phyloP scores from a whole-genome alignment of 2,329 filamentous ascomycete species.

The Trichoderma koningiopsis region DNA sequence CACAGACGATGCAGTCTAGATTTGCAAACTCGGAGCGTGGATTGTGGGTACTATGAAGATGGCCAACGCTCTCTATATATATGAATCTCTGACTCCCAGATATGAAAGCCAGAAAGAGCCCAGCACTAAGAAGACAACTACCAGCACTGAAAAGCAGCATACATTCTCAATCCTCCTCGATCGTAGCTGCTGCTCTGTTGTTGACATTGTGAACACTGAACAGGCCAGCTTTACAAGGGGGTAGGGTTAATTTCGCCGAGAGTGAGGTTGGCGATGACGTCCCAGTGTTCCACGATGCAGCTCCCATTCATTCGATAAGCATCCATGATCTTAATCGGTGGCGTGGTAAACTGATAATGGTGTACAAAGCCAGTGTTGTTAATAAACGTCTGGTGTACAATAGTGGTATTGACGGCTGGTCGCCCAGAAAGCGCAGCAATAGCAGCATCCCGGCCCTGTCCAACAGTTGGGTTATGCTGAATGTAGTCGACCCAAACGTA shows the following conservation, averaged over 20 bases:
- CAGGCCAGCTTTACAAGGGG: not conserved
- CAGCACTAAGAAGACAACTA: not conserved
- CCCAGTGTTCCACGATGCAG: constrained; percentile 20
- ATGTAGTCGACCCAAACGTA: constrained; percentile 18
- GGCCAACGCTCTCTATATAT: not conserved
- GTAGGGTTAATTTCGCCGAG: constrained; percentile 10
- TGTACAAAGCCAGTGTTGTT: constrained; percentile 1
- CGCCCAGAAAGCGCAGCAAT: not conserved
- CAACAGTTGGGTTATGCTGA: constrained; percentile 10
- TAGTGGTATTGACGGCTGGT: not conserved
- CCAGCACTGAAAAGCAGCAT: not conserved
- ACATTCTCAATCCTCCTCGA: not conserved
- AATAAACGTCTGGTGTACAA: not conserved
- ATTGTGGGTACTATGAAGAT: not conserved
- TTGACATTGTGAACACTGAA: not conserved
- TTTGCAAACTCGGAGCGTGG: not conserved
- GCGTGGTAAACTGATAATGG: not conserved
- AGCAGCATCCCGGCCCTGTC: constrained; percentile 13
- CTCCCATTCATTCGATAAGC: constrained; percentile 14
- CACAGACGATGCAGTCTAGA: not conserved
- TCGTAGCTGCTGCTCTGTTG: not conserved
- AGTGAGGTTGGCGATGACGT: constrained; percentile 14
- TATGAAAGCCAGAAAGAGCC: not conserved
- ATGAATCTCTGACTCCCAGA: not conserved
- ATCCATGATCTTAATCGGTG: constrained; percentile 4